Evolutionary conservation across 305 asterid species (phyloP).

Genomic region (Stenogyne calaminthoides): DNA sequence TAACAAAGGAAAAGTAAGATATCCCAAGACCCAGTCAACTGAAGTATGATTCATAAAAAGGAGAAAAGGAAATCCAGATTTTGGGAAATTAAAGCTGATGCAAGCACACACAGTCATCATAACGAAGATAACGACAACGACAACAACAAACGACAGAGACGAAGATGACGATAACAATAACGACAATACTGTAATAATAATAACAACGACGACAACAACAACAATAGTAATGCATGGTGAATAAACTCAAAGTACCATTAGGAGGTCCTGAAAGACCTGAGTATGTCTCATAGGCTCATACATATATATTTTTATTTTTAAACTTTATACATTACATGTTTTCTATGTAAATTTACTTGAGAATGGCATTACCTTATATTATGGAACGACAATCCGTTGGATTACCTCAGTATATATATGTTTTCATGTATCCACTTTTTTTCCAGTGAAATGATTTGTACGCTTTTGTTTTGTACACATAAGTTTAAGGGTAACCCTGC

Average conservation of each 20-base stretch:
- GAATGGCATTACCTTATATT: neutral
- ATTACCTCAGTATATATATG: conserved; percentile 10
- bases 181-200: neutral
- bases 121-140: too few species aligned
- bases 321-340: neutral
- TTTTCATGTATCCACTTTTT: neutral
- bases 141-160: neutral
- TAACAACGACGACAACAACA: neutral
- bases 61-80: neutral
- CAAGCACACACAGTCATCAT: neutral
- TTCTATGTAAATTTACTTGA: neutral
- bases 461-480: conserved; percentile 11
- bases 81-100: neutral
- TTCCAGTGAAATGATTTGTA: neutral
- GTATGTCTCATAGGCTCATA: neutral
- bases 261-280: neutral
- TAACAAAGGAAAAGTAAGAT: too few species aligned
- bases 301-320: neutral
- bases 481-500: neutral
- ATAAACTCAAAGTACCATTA: neutral
- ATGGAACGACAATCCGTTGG: neutral
- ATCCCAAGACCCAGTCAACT: too few species aligned
- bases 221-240: neutral
- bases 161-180: neutral
- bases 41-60: neutral